Conservation (phyloP, 2,329 filamentous ascomycete genomes). For the Endothia cerciana region DNA sequence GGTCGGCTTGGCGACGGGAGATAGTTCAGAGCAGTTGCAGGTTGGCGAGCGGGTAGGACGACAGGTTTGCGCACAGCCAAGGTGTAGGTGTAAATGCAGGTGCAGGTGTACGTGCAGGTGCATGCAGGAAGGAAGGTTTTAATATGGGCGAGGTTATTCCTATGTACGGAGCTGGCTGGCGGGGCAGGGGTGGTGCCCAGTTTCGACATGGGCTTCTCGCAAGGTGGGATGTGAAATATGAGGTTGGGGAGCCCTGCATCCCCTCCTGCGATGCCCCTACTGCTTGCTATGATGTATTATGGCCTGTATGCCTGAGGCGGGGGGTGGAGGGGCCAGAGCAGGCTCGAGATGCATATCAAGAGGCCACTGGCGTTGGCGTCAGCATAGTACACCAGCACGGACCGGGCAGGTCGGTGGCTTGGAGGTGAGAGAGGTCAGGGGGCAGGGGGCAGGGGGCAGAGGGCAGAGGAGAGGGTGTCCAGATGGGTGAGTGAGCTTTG, state of each 20-base stretch:
- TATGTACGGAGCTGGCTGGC: constrained; percentile 11
- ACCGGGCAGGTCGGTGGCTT: not conserved
- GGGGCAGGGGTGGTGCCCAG: constrained; percentile 32
- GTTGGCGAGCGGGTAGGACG: not conserved
- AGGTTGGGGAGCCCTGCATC: constrained; percentile 11
- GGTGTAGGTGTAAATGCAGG: not conserved
- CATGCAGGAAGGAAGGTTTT: not conserved
- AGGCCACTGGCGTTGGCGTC: not conserved
- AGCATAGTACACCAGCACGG: not conserved
- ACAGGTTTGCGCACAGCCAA: not conserved
- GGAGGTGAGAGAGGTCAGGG: not conserved
- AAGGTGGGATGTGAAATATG: constrained; percentile 13
- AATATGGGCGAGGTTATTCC: constrained; percentile 15
- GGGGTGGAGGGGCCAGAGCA: no score
- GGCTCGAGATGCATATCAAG: not conserved
- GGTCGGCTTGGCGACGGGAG: not conserved
- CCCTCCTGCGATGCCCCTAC: not conserved
- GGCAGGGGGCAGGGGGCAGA: no score
- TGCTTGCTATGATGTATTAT: no score
- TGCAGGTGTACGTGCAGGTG: not conserved
- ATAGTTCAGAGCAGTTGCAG: not conserved
- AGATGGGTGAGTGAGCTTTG: not conserved
- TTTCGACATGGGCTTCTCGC: constrained; percentile 23
- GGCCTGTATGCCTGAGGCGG: not conserved
- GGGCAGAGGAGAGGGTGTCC: not conserved